Evolutionary conservation across 495 filamentous ascomycete species (phyloP), one percentile per base, ranked within the genome.

Genomic region (Cairneyella variabilis): DNA sequence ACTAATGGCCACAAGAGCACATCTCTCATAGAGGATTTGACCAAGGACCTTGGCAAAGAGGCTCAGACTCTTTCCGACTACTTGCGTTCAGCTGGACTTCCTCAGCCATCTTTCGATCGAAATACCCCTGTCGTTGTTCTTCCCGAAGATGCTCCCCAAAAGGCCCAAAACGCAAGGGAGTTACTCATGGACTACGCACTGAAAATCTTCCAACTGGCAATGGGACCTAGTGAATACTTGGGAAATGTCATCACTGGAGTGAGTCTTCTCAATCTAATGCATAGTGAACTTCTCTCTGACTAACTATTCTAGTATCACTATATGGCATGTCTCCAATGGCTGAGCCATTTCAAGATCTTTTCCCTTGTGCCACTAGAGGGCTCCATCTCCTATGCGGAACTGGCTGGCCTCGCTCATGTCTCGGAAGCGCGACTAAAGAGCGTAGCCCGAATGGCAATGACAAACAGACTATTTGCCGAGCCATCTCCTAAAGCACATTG

Each of bases 381-480:
- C 2, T 42, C 59, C 3, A 64, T 67, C 21, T 16, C 42, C 17
- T 72, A 71, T 45, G 42, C 28, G 5, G 56, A 63, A 9, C 41
- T 72, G 16, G 67, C 69, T 7, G 25, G 26, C 1, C 23, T 22
- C 0, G 63, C 64, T 11, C 28, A 54, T 3, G 66, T 68, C 1
- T 58, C 69, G 4, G 56, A 59, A 18, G 9, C 12, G 4, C 57
- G 46, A 18, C 57, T 72, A 14, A 64, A 64, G 28, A 63, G 41
- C 36, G 51, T 72, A 3, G 37, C 48, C 0, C 65, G 69, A 7
- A 72, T 72, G 69, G 68, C 62, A 8, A 70, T 72, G 61, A 68
- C 66, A 0, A 36, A 27, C 37, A 42, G 42, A 9, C 21, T 72
- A 9, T 64, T 73, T 39, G 14, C 28, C 21, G 67, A 70, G 45